Evolutionary conservation across 768 basidiomycete species (phyloP), one percentile per base, ranked within the genome.

Genomic region (Hygrophorus russula): DNA sequence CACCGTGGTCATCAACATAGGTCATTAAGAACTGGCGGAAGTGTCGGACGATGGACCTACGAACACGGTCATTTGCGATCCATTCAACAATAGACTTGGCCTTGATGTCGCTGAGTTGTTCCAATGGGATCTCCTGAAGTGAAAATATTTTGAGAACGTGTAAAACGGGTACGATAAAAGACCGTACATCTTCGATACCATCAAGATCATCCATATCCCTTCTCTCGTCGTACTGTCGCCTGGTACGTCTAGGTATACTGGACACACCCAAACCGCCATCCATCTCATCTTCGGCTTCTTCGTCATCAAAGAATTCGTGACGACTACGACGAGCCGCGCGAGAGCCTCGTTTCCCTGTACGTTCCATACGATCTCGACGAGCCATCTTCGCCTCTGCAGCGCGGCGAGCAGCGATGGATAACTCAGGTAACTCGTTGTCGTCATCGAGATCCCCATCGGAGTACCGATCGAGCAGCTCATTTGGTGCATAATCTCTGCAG

Each of bases 51-150:
- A 99, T 91, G 0, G 93, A 83, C 43, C 87, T 74, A 51, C 85
- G 78, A 51, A 98, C 94, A 33, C 87, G 79, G 46, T 93, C 90
- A 45, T 83, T 82, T 13, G 89, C 83, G 53, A 98, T 93, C 96
- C 96, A 99, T 61, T 98, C 96, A 17, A 86, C 84, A 45, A 99
- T 91, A 10, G 89, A 92, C 56, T 93, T 90, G 31, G 93, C 90
- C 58, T 98, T 97, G 68, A 99, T 92, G 57, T 99, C 96, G 47
- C 89, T 88, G 8, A 99, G 70, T 66, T 99, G 90, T 58, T 98
- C 94, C 34, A 96, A 61, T 0, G 96, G 92, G 42, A 99, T 73
- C 62, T 97, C 92, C 89, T 96, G 56, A 11, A 37, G 28, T 39
- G 17, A 17, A 35, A 48, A 35, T 20, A 15, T 28, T 61, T 40